Evolutionary conservation across 441 rosid species (phyloP).

Genomic region (Melastoma candidum): DNA sequence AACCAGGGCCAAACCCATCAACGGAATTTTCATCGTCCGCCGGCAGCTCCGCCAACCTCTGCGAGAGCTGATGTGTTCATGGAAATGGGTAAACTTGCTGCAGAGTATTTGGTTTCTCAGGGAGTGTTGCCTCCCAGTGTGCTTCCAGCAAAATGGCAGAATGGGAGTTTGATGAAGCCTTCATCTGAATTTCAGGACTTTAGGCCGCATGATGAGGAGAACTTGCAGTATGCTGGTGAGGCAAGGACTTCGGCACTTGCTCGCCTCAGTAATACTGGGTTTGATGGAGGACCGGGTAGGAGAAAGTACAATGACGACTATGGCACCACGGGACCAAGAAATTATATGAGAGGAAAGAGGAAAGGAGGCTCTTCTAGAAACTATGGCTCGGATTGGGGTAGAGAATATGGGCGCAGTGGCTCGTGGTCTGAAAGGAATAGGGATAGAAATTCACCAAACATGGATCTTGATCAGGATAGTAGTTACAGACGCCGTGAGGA

Average conservation of each 20-base stretch:
- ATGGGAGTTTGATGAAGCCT: slow-evolving; percentile 53
- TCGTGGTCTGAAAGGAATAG: slow-evolving; percentile 59
- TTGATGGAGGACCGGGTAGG: slow-evolving; percentile 37
- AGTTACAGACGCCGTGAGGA: slow-evolving; percentile 48
- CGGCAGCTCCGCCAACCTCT: slow-evolving; percentile 37
- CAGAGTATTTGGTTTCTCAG: slow-evolving; percentile 83
- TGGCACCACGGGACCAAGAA: slow-evolving; percentile 39
- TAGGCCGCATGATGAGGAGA: slow-evolving; percentile 55
- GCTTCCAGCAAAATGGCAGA: slow-evolving; percentile 69
- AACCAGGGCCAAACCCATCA: slow-evolving; percentile 44
- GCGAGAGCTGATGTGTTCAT: slow-evolving; percentile 39
- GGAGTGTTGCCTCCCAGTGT: slow-evolving; percentile 51
- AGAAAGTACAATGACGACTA: slow-evolving; percentile 60
- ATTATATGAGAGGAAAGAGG: slow-evolving; percentile 51
- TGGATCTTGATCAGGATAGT: slow-evolving; percentile 42
- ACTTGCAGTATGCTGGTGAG: slow-evolving; percentile 32
- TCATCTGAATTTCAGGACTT: slow-evolving; percentile 43
- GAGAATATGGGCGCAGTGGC: slow-evolving; percentile 60
- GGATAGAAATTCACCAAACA: slow-evolving; percentile 31
- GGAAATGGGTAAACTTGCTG: slow-evolving; percentile 93
- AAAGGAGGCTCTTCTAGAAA: slow-evolving; percentile 43
- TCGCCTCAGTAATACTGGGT: slow-evolving; percentile 33
- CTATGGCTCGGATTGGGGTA: slow-evolving; percentile 49
- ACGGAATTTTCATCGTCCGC: slow-evolving; percentile 33
- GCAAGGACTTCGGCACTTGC: slow-evolving; percentile 41